These are phyloP conservation scores for Clavariopsis aquatica DNA, from an alignment of 495 filamentous ascomycete species.

Conservation along the genomic window DNA sequence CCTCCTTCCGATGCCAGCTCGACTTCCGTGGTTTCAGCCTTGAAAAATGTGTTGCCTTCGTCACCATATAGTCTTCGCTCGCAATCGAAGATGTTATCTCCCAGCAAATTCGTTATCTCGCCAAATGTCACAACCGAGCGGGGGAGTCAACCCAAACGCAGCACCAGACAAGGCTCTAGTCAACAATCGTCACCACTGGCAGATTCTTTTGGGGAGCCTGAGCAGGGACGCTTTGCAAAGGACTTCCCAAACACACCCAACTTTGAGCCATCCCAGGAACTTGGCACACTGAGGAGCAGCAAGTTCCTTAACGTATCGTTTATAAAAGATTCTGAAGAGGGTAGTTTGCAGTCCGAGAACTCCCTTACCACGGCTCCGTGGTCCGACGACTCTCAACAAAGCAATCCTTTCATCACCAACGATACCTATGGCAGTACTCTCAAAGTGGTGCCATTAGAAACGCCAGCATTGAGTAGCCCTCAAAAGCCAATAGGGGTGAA, in stretches of 20 bases:
- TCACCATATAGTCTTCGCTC: slow-evolving; percentile 23
- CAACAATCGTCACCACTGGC: not conserved
- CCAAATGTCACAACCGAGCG: not conserved
- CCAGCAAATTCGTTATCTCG: not conserved
- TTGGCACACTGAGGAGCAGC: slow-evolving; percentile 13
- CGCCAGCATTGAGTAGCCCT: not conserved
- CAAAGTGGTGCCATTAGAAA: too few relatives aligned
- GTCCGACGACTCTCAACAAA: slow-evolving; percentile 30
- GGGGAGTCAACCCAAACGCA: not conserved
- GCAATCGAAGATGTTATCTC: not conserved
- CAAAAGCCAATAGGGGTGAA: not conserved
- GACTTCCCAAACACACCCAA: slow-evolving; percentile 3
- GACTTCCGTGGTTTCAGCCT: slow-evolving; percentile 1
- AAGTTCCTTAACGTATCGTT: slow-evolving; percentile 15
- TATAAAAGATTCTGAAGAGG: slow-evolving; percentile 31
- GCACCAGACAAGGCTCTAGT: not conserved
- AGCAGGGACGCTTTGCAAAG: not conserved
- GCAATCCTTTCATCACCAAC: too few relatives aligned
- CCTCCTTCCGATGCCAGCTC: not conserved
- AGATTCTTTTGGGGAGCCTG: not conserved
- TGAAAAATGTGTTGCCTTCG: not conserved
- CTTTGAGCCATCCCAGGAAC: slow-evolving; percentile 26
- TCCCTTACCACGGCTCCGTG: slow-evolving; percentile 21
- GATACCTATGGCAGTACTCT: too few relatives aligned
- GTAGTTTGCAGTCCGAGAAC: slow-evolving; percentile 26